Evolutionary conservation across 2,329 filamentous ascomycete species (phyloP).

Genomic region (Furcasterigmium sp.): DNA sequence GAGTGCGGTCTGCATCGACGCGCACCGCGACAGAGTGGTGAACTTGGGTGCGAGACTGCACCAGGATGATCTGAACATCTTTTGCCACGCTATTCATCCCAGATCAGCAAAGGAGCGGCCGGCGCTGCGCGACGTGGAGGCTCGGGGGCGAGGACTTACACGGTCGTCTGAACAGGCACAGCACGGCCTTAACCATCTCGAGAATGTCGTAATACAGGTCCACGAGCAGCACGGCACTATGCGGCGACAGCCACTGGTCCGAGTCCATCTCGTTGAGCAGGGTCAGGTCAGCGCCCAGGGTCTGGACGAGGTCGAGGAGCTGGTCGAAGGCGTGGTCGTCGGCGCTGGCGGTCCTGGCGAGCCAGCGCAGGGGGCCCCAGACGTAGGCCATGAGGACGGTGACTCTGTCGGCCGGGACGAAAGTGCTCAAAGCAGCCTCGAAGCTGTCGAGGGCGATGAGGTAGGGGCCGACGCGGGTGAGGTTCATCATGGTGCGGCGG

Average conservation of each 20-base stretch:
- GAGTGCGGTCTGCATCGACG: neutral
- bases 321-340: constrained; percentile 9
- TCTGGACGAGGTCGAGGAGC: constrained; percentile 10
- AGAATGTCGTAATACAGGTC: constrained; percentile 7
- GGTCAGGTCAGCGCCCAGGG: constrained; percentile 3
- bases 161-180: constrained; percentile 4
- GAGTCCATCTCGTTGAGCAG: neutral
- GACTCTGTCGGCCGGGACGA: constrained; percentile 1
- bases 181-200: constrained; percentile 4
- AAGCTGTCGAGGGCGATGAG: constrained; percentile 15
- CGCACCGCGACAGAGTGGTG: neutral
- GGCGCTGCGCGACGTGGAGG: no score
- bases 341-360: constrained; percentile 12
- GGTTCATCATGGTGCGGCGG: constrained; percentile 19
- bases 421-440: constrained; percentile 6
- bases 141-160: constrained; percentile 3
- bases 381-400: constrained; percentile 17
- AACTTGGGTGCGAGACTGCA: neutral
- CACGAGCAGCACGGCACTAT: constrained; percentile 2
- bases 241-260: neutral
- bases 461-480: constrained; percentile 18
- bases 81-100: neutral
- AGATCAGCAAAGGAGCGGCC: no score
- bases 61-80: constrained; percentile 1
- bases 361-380: constrained; percentile 21